These are phyloP conservation scores for Pseudozyma tsukubaensis DNA, from an alignment of 1,284 basidiomycete genomes.

Conservation along the genomic window DNA sequence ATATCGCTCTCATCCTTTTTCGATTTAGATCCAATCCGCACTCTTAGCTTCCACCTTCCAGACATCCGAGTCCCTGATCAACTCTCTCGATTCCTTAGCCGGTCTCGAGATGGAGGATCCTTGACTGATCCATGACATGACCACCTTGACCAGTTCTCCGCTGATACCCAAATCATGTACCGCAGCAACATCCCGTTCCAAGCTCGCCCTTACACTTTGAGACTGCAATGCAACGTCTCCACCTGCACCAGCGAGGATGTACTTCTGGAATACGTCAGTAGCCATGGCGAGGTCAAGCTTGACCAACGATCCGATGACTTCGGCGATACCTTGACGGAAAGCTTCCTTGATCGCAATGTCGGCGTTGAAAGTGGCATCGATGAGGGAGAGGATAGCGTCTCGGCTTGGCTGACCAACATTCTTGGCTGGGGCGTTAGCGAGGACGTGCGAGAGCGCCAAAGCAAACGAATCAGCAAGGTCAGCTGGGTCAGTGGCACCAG, in stretches of 20 bases:
- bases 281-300: slow-evolving; percentile 69
- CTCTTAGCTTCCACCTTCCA: slow-evolving; percentile 42
- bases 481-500: slow-evolving; percentile 28
- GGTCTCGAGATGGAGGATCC: slow-evolving; percentile 43
- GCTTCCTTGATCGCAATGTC: slow-evolving; percentile 71
- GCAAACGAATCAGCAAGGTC: slow-evolving; percentile 76
- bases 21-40: slow-evolving; percentile 42
- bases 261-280: slow-evolving; percentile 23
- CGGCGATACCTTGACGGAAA: slow-evolving; percentile 75
- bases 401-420: slow-evolving; percentile 83
- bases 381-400: slow-evolving; percentile 79
- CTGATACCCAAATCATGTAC: slow-evolving; percentile 34
- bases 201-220: slow-evolving; percentile 27
- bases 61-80: slow-evolving; percentile 29
- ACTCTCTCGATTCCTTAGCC: slow-evolving; percentile 44
- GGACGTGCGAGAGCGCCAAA: slow-evolving; percentile 81
- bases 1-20: too few relatives aligned
- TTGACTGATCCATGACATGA: slow-evolving; percentile 52
- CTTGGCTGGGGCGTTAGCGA: slow-evolving; percentile 75
- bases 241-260: slow-evolving; percentile 24
- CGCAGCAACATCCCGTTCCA: slow-evolving; percentile 40
- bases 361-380: slow-evolving; percentile 79
- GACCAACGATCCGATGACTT: slow-evolving; percentile 78
- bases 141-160: slow-evolving; percentile 42
- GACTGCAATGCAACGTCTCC: slow-evolving; percentile 46